These are phyloP conservation scores for Aspergillus neoniger DNA, from an alignment of 2,329 filamentous ascomycete genomes.

Conservation along the genomic window DNA sequence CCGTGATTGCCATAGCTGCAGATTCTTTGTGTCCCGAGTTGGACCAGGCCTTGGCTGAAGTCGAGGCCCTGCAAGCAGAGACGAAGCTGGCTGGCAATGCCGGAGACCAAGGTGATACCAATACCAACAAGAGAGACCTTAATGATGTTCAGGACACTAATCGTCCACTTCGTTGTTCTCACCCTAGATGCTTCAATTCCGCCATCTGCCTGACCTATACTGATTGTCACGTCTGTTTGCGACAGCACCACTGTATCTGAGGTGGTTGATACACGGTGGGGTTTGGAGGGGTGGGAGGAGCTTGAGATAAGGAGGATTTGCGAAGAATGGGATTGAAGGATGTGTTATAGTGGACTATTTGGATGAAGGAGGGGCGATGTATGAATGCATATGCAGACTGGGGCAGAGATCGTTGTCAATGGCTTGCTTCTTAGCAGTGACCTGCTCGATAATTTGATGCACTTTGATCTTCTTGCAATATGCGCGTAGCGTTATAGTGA, in stretches of 20 bases:
- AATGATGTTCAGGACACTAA: background rate
- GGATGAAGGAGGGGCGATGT: background rate
- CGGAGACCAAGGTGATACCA: background rate
- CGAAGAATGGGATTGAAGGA: background rate
- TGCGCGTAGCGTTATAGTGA: no score
- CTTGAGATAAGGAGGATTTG: background rate
- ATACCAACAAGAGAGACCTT: background rate
- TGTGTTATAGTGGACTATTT: background rate
- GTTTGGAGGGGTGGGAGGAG: background rate
- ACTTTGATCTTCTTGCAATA: background rate
- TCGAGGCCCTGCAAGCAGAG: background rate
- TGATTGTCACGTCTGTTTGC: conserved; percentile 6
- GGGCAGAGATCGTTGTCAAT: background rate
- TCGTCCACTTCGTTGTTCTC: background rate
- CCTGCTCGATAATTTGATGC: background rate
- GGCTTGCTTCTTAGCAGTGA: background rate
- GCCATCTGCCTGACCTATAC: conserved; percentile 5
- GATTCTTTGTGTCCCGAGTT: conserved; percentile 4
- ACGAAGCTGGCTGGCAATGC: background rate
- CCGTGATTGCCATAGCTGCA: background rate
- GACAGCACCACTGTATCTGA: conserved; percentile 2
- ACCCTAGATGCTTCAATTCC: conserved; percentile 2
- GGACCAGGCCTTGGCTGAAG: background rate
- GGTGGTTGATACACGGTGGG: background rate
- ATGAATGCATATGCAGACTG: background rate